A percentile compares a stretch with the other conserved stretches of the same genome.
Evolutionary conservation across 768 basidiomycete species (phyloP).

Genomic region (Russula griseocarnosa): DNA sequence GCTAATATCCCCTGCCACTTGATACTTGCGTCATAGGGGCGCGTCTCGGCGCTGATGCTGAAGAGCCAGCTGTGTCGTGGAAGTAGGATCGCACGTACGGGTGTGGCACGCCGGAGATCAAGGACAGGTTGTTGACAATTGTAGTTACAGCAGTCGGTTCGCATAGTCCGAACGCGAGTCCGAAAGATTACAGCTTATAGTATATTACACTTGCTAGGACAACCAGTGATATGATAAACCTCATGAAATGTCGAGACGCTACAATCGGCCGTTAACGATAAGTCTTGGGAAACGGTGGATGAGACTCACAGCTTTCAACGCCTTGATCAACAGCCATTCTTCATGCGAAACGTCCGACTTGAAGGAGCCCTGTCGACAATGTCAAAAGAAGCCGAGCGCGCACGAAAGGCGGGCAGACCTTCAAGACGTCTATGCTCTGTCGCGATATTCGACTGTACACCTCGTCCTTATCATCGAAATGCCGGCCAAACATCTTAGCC

Average conservation of each 20-base stretch:
- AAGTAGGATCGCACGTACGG: too few relatives aligned
- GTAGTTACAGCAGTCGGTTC: too few relatives aligned
- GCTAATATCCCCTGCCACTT: too few relatives aligned
- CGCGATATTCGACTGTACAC: slow-evolving; percentile 86
- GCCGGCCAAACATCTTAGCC: slow-evolving; percentile 92
- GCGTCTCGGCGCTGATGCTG: too few relatives aligned
- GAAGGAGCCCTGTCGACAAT: slow-evolving; percentile 61
- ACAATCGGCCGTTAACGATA: not conserved
- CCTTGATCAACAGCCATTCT: slow-evolving; percentile 91
- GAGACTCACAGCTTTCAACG: slow-evolving; percentile 65
- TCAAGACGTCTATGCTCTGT: slow-evolving; percentile 92
- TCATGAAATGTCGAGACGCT: slow-evolving; percentile 42
- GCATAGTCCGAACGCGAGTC: too few relatives aligned
- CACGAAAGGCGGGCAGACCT: slow-evolving; percentile 47
- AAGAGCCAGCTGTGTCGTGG: too few relatives aligned
- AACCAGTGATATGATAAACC: too few relatives aligned
- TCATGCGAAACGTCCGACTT: slow-evolving; percentile 84
- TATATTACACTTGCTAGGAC: too few relatives aligned
- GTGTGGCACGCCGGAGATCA: too few relatives aligned
- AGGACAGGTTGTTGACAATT: too few relatives aligned
- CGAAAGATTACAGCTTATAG: too few relatives aligned
- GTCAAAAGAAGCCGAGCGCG: slow-evolving; percentile 15
- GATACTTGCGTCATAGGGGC: too few relatives aligned
- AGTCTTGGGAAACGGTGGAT: not conserved
- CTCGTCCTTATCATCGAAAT: slow-evolving; percentile 96